Conservation (phyloP, 1,139 yeast species). For the Chernovozyma sophiae-reginae region DNA sequence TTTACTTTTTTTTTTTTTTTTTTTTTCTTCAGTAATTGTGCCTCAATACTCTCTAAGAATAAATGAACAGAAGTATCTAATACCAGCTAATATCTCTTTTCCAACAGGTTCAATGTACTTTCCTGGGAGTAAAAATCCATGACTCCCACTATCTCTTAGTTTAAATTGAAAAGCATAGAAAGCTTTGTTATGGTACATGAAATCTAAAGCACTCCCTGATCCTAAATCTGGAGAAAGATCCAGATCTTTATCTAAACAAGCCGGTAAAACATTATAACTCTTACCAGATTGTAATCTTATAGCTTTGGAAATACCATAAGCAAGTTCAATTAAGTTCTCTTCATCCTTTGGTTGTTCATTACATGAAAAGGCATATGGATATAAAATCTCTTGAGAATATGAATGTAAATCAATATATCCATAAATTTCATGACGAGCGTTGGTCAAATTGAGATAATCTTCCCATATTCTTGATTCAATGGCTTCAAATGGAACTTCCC, state of each 20-base stretch:
- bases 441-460: slow-evolving; percentile 57
- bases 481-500: slow-evolving; percentile 74
- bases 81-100: slow-evolving; percentile 63
- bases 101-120: slow-evolving; percentile 75
- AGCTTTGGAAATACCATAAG: slow-evolving; percentile 74
- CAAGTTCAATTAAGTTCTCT: slow-evolving; percentile 75
- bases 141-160: slow-evolving; percentile 77
- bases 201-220: slow-evolving; percentile 78
- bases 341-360: slow-evolving; percentile 69
- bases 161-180: slow-evolving; percentile 83
- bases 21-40: too few relatives aligned
- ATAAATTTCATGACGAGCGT: slow-evolving; percentile 55
- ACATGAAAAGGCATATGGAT: slow-evolving; percentile 82
- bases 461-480: slow-evolving; percentile 65
- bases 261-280: slow-evolving; percentile 64
- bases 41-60: slow-evolving; percentile 38
- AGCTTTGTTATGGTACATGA: slow-evolving; percentile 78
- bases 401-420: slow-evolving; percentile 84
- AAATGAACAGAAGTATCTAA: slow-evolving; percentile 67
- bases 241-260: slow-evolving; percentile 72
- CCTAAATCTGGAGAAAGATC: slow-evolving; percentile 73
- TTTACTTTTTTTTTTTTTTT: too few relatives aligned
- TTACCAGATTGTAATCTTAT: slow-evolving; percentile 62
- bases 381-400: slow-evolving; percentile 76
- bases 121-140: slow-evolving; percentile 77